These are phyloP conservation scores for Aphanomyces cochlioides DNA, from an alignment of 352 stramenopile genomes.

Conservation along the genomic window DNA sequence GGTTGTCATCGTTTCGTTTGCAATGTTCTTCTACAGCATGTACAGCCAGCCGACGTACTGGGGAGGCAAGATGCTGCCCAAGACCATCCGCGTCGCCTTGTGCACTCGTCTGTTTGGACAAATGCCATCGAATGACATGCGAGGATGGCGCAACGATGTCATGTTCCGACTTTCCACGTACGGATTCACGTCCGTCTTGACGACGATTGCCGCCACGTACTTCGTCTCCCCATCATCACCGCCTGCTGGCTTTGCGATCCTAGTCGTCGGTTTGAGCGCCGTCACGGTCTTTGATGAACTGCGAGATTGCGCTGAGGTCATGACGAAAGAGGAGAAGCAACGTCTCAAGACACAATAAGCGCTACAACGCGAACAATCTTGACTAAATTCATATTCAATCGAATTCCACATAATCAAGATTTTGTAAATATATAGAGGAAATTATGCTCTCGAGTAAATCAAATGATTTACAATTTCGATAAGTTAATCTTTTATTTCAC, in stretches of 20 bases:
- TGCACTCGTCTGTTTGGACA: background rate
- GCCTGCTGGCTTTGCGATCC: background rate
- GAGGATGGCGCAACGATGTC: background rate
- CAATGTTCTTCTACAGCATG: too few relatives aligned
- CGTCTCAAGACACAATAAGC: background rate
- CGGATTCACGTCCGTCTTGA: background rate
- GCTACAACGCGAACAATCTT: background rate
- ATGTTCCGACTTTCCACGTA: background rate
- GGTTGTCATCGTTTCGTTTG: too few relatives aligned
- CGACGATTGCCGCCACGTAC: background rate
- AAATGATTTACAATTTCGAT: too few relatives aligned
- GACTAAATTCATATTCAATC: too few relatives aligned
- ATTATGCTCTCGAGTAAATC: too few relatives aligned
- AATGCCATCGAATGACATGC: background rate
- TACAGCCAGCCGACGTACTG: too few relatives aligned
- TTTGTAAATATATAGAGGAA: too few relatives aligned
- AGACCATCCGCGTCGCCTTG: background rate
- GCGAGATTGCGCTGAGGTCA: background rate
- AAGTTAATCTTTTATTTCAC: too few relatives aligned
- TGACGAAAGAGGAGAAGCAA: background rate
- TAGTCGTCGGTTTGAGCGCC: background rate
- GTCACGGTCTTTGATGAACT: background rate
- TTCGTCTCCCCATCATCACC: background rate
- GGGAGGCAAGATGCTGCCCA: background rate
- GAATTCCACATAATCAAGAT: too few relatives aligned